Conservation (phyloP, 2,329 filamentous ascomycete genomes). For the Trichoderma lentiforme region DNA sequence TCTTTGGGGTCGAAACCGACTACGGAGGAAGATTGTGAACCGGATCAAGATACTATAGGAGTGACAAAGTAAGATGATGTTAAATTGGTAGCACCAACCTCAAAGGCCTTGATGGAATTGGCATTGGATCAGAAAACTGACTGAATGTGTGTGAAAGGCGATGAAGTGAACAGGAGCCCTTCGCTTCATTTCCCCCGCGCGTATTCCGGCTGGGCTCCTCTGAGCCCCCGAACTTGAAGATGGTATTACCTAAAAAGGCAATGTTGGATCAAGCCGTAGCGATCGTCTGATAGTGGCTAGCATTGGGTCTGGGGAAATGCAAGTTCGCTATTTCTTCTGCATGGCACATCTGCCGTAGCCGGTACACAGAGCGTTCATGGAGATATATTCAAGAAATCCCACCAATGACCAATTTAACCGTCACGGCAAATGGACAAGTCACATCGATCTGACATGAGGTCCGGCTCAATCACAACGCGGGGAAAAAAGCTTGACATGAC, state of each 20-base stretch:
- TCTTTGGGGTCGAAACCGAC: not conserved
- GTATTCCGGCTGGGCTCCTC: not conserved
- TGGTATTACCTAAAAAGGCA: not conserved
- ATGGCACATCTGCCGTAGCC: not conserved
- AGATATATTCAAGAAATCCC: not conserved
- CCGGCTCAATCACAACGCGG: not conserved
- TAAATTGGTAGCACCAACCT: not conserved
- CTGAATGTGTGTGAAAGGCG: not conserved
- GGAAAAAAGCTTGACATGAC: not conserved
- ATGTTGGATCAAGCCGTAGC: not conserved
- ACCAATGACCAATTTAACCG: not conserved
- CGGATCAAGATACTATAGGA: not conserved
- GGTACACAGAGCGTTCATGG: not conserved
- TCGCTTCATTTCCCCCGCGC: not conserved
- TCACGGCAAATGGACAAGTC: not conserved
- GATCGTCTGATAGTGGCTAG: not conserved
- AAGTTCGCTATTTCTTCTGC: slow-evolving; percentile 14
- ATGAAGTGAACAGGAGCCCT: not conserved
- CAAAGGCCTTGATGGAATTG: not conserved
- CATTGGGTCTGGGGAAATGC: not conserved
- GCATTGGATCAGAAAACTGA: too few species aligned
- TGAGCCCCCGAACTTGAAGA: not conserved
- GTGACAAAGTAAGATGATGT: not conserved
- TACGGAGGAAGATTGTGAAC: not conserved
- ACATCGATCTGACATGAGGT: not conserved